Percentiles rank a stretch among this genome's conserved stretches.
These are phyloP conservation scores for Trichoderma atroviride DNA, from an alignment of 2,329 filamentous ascomycete species.

Conservation along the genomic window DNA sequence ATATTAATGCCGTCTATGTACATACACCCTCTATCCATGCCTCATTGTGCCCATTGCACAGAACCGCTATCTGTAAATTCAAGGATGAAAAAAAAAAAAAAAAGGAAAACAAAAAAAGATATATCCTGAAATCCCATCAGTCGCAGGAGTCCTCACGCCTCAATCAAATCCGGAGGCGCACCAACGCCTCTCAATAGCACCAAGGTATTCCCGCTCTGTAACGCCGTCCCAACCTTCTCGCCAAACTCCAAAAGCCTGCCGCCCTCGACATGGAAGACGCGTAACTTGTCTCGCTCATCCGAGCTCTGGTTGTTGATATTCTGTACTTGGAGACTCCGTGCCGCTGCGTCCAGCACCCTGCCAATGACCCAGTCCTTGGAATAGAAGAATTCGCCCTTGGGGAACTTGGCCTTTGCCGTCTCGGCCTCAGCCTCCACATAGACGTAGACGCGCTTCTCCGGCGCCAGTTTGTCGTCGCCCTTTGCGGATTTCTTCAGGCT, in stretches of 20 bases:
- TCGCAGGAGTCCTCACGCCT: constrained; percentile 35
- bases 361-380: constrained; percentile 88
- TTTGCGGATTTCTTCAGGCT: constrained; percentile 85
- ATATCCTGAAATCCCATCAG: neutral
- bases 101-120: neutral
- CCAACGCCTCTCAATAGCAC: constrained; percentile 86
- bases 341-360: constrained; percentile 75
- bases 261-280: constrained; percentile 92
- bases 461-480: constrained; percentile 78
- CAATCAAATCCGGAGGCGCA: constrained; percentile 73
- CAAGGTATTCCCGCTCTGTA: constrained; percentile 85
- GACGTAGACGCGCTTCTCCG: constrained; percentile 86
- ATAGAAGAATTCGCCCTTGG: constrained; percentile 80
- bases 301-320: constrained; percentile 81
- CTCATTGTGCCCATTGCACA: neutral
- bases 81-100: neutral
- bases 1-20: neutral
- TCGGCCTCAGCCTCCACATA: constrained; percentile 88
- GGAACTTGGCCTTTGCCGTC: constrained; percentile 80
- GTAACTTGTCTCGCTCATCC: constrained; percentile 75
- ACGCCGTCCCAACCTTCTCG: constrained; percentile 75
- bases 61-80: neutral
- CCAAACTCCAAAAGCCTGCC: constrained; percentile 84
- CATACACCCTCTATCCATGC: neutral
- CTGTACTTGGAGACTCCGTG: constrained; percentile 73